Conservation (phyloP, 176 grass and related monocot genomes). For the Otatea glauca region DNA sequence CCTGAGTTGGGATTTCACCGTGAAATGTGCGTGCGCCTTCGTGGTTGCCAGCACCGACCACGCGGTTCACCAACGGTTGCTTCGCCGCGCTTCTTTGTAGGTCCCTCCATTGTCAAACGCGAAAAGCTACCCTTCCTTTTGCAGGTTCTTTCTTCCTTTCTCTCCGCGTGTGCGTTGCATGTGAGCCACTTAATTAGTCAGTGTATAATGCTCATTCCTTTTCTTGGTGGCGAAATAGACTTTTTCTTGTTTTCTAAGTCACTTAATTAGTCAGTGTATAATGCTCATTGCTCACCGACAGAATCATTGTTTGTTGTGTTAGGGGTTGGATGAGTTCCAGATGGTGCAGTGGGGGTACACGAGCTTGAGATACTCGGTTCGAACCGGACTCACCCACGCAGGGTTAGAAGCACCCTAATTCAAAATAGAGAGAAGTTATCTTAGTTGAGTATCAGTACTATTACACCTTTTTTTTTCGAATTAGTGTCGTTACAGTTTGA, state of each 20-base stretch:
- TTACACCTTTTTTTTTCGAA: too few species aligned
- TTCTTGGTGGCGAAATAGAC: neutral
- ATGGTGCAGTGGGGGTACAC: too few species aligned
- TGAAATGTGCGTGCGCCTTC: neutral
- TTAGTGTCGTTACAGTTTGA: too few species aligned
- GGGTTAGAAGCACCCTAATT: too few species aligned
- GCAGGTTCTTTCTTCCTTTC: neutral
- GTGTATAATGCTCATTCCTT: too few species aligned
- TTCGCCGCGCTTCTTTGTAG: constrained; percentile 26
- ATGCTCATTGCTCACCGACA: too few species aligned
- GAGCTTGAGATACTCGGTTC: too few species aligned
- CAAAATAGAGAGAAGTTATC: too few species aligned
- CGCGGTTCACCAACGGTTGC: constrained; percentile 13
- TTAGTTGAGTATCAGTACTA: too few species aligned
- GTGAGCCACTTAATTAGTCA: neutral
- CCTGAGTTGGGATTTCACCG: neutral
- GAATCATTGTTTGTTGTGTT: too few species aligned
- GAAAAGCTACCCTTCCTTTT: neutral
- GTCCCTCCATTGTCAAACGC: neutral
- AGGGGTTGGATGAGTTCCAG: too few species aligned
- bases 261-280: neutral
- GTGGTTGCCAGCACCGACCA: neutral
- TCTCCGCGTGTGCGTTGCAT: constrained; percentile 35
- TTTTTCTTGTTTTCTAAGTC: neutral
- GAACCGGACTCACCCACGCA: too few species aligned